Base-by-base conservation (phyloP, 2,329 filamentous ascomycete species). In the Helotiales sp. region DNA sequence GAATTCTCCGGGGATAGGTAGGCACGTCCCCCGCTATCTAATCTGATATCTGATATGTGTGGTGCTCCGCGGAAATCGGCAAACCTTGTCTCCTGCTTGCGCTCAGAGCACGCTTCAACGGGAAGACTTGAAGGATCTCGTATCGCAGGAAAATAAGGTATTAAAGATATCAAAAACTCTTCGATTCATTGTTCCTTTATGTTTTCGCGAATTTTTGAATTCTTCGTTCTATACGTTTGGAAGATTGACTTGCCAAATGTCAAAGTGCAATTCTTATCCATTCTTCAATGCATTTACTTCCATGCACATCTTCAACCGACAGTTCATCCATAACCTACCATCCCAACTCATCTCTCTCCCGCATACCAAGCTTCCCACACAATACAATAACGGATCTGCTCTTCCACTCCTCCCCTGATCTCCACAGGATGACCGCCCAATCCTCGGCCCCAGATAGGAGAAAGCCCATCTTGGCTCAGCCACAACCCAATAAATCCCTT, bases 401-500 rank as follows among this genome's bases (percentile, higher is more conserved):
- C n/a, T n/a, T n/a, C n/a, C n/a, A n/a, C 30, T n/a, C 40, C 50
- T 34, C 58, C 26, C 40, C 58, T 61, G 58, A 49, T 61, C 43
- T 49, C 40, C 43, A 22, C 26, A 49, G 24, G 22, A 28, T 6
- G 15, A 30, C 15, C 22, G 2, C 1, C 24, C 15, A 30, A 30
- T 30, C 58, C 58, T 61, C 22, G 40, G 32, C 26, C 15, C 6
- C 8, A 32, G 6, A 8, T 15, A 32, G 24, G 24, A 30, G 17
- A 61, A 30, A 32, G 26, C 8, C 43, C 28, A 34, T n/a, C 17
- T 61, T 6, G n/a, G n/a, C n/a, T 22, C 37, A 47, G 24, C 28
- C 15, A 45, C 20, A 50, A 28, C 26, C 65, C 61, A 67, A 64
- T 67, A 55, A 61, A 22, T 24, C 28, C 32, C 34, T 17, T 58